Conservation (phyloP, 1,139 yeast genomes). For the Meyerozyma smithsonii region DNA sequence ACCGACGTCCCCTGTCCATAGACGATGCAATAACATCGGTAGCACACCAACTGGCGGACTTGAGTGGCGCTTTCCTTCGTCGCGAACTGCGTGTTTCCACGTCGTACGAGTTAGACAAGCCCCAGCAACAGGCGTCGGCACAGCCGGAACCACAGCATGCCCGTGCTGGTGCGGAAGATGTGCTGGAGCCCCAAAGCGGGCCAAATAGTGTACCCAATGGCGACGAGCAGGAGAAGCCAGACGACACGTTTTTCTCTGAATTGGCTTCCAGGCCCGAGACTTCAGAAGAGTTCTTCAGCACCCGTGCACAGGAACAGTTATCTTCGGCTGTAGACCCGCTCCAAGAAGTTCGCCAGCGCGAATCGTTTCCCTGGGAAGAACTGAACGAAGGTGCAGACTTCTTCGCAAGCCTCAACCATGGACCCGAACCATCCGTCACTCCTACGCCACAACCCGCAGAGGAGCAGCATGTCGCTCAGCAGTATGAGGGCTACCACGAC, state of each 20-base stretch:
- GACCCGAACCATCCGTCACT: conserved; percentile 9
- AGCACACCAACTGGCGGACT: conserved; percentile 1
- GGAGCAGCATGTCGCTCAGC: no score
- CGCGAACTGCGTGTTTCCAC: not conserved
- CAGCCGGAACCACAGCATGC: no score
- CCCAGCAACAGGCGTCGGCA: no score
- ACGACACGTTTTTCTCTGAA: not conserved
- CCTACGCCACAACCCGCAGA: conserved; percentile 10
- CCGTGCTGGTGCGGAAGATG: no score
- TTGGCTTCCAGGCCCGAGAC: not conserved
- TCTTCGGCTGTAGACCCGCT: not conserved
- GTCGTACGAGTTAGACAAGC: not conserved
- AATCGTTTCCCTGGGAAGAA: conserved; percentile 8
- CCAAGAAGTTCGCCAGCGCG: conserved; percentile 3
- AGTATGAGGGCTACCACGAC: no score
- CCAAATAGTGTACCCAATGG: not conserved
- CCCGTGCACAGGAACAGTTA: not conserved
- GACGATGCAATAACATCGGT: not conserved
- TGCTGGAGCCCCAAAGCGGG: not conserved
- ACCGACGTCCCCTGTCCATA: not conserved
- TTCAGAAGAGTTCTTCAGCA: conserved; percentile 1
- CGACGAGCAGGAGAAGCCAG: not conserved
- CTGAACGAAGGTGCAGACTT: conserved; percentile 1
- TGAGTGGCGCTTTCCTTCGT: not conserved
- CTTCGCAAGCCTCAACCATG: not conserved